Percentiles rank a stretch among this genome's conserved stretches.
Conservation (phyloP, 768 basidiomycete genomes). For the Hydnomerulius pinastri region DNA sequence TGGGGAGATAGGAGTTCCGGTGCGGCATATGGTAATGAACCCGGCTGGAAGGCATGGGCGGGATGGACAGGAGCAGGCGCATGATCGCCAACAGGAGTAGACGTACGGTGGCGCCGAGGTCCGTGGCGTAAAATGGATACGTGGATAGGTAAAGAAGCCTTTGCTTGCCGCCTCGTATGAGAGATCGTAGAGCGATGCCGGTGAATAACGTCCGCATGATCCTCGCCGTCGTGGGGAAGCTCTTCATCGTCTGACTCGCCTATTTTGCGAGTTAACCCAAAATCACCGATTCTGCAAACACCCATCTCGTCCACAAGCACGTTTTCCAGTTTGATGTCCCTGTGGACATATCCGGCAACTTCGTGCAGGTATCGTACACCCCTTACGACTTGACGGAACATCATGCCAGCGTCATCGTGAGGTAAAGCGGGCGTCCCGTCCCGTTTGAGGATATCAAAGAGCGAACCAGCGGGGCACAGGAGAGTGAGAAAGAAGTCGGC, state of each 20-base stretch:
- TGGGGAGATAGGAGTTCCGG: slow-evolving; percentile 82
- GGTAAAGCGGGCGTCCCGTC: slow-evolving; percentile 67
- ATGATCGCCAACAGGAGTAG: slow-evolving; percentile 41
- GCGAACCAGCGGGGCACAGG: slow-evolving; percentile 80
- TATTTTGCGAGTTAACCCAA: slow-evolving; percentile 76
- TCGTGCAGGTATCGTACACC: slow-evolving; percentile 85
- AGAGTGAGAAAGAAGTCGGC: slow-evolving; percentile 84
- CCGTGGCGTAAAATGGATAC: slow-evolving; percentile 27
- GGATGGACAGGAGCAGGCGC: slow-evolving; percentile 32
- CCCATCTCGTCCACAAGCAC: slow-evolving; percentile 89
- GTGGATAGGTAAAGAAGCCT: slow-evolving; percentile 16
- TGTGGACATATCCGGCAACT: slow-evolving; percentile 76
- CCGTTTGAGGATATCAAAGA: slow-evolving; percentile 79
- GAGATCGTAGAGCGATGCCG: slow-evolving; percentile 31
- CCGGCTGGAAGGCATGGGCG: slow-evolving; percentile 58
- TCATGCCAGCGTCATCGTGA: slow-evolving; percentile 79
- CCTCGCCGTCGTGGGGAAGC: slow-evolving; percentile 16
- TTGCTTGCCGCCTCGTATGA: slow-evolving; percentile 27
- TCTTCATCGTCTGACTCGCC: slow-evolving; percentile 47
- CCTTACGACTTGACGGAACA: slow-evolving; percentile 84
- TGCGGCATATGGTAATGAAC: slow-evolving; percentile 88
- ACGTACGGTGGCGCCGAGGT: slow-evolving; percentile 52
- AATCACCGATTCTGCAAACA: slow-evolving; percentile 83
- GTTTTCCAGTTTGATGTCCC: slow-evolving; percentile 97
- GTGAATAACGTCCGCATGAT: slow-evolving; percentile 7